Base-by-base conservation (phyloP, 257 asterid species). In the Dorcoceras hygrometricum region DNA sequence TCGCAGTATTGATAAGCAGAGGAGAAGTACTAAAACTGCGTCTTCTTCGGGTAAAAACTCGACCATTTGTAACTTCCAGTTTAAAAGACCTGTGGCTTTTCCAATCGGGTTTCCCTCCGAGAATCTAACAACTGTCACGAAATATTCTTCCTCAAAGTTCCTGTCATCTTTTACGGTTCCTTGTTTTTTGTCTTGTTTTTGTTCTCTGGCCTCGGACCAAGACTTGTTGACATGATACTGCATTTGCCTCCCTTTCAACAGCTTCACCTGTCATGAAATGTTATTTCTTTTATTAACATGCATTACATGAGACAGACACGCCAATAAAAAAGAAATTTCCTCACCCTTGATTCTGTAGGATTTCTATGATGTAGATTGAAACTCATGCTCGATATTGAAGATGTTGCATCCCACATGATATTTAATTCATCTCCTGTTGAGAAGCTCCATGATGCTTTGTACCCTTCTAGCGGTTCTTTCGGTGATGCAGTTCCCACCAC, bases 401-500 rank as follows among this genome's bases (percentile, higher is more conserved):
- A 46, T 25, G 83, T 69, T 0, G 89, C 68, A 24, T 69, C 93
- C 81, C 82, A 69, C 22, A 68, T 80, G 66, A 87, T 81, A 24
- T 75, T 60, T 34, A 89, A 70, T 55, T 89, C 89, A 62, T 84
- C 25, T 59, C 89, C 93, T 0, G 87, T 81, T 22, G 98, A 87
- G 79, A 92, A 79, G 77, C 70, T 86, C 98, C 98, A 92, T 8
- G 74, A 78, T 34, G 95, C 87, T 75, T 89, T 89, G 79, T 76
- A 82, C 14, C 83, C 98, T 63, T 84, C 85, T 1, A 80, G 86
- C 8, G 91, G 89, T 77, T 83, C 91, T 73, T 80, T 85, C 6
- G 96, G 98, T 72, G 83, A 79, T 36, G 96, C 98, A 50, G 88
- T 86, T 63, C 98, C 98, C 59, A 89, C 90, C 63, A 87, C 81